Base-by-base conservation (phyloP, 495 filamentous ascomycete species). In the Oleoguttula mirabilis region DNA sequence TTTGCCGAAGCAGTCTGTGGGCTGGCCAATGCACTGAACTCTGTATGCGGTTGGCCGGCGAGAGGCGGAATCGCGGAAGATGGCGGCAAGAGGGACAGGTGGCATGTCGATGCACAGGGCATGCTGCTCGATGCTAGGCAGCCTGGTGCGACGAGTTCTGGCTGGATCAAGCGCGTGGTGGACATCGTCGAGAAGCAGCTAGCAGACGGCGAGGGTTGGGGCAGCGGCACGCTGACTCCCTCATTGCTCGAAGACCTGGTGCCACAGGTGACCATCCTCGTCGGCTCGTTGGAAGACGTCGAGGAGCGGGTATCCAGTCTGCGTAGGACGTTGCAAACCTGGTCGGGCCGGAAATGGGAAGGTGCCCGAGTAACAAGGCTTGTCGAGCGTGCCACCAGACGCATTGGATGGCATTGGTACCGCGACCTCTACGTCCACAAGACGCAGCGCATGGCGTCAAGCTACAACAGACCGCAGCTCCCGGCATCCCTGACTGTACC, bases 1-100 rank as follows among this genome's bases (percentile, higher is more conserved):
- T 99, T 99, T 64, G 87, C 92, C 10, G 90, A 96, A 64, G 90
- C 90, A 3, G 88, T 96, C 1, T 99, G 90, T 58, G 90, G 90
- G 10, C 70, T 99, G 36, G 90, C 88, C 10, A 96, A 93, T 51
- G 92, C 90, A 19, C 71, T 96, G 21, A 96, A 94, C 57, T 95
- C 90, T 21, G 88, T 99, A 22, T 99, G 90, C 55, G 86, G 85
- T 55, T 99, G 90, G 90, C 72, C 70, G 50, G 88, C 86, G 12
- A 79, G 90, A 34, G 90, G 90, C 48, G 90, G 90, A 8, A 76
- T 94, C 41, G 64, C 80, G 12, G 71, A 79, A 23, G 72, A 80
- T 32, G 66, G 63, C 38, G 84, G 83, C 17, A 76, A 70, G 52
- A 73, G 77, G 25, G 90, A 99, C 59, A 80, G 87, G 27, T 96